Conservation (phyloP, 768 basidiomycete species). For the Mycena vulgaris region DNA sequence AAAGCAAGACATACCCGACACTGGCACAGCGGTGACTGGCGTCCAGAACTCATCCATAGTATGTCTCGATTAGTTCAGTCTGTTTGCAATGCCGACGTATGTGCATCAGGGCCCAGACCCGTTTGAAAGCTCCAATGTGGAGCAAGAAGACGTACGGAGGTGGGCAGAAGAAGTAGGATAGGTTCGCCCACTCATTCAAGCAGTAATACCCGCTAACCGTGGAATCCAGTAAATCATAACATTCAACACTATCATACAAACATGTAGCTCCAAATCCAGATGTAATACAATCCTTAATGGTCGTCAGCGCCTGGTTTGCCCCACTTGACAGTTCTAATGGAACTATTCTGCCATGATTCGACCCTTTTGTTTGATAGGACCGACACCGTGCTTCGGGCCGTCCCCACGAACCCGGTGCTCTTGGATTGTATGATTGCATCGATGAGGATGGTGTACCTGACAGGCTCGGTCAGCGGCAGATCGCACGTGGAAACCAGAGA, state of each 20-base stretch:
- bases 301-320: constrained; percentile 59
- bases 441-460: constrained; percentile 64
- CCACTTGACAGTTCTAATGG: constrained; percentile 55
- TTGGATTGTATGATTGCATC: constrained; percentile 68
- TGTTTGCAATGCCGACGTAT: not conserved
- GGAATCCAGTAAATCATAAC: too few species aligned
- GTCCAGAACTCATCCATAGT: not conserved
- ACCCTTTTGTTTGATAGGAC: constrained; percentile 61
- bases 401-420: constrained; percentile 66
- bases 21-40: constrained; percentile 12
- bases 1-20: constrained; percentile 3
- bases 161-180: constrained; percentile 50
- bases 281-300: constrained; percentile 36
- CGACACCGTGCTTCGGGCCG: constrained; percentile 64
- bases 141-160: constrained; percentile 40
- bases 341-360: constrained; percentile 63
- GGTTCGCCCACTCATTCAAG: too few species aligned
- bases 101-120: constrained; percentile 2
- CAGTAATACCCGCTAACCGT: too few species aligned
- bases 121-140: not conserved
- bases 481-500: not conserved
- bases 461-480: not conserved
- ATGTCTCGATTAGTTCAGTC: not conserved
- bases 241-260: not conserved
- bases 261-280: not conserved